Evolutionary conservation across 148 eudicot species (phyloP).

Genomic region (Beta vulgaris): DNA sequence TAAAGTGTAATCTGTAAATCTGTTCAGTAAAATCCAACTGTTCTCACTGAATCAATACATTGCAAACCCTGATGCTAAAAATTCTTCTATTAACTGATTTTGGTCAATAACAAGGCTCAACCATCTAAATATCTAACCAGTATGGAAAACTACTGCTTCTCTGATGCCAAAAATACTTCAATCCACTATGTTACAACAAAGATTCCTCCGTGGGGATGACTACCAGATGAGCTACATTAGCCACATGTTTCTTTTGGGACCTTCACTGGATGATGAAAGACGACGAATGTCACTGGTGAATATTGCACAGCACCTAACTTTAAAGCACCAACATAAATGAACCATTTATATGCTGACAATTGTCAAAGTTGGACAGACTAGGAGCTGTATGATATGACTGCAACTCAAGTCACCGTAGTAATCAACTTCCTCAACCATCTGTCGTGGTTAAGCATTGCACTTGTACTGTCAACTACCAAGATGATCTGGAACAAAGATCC

Average conservation of each 20-base stretch:
- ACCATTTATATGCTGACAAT: background rate
- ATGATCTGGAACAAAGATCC: constrained; percentile 49
- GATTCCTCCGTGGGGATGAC: constrained; percentile 1
- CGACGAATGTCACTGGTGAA: background rate
- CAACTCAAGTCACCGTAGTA: constrained; percentile 24
- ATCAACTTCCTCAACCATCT: constrained; percentile 59
- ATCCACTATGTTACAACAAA: constrained; percentile 13
- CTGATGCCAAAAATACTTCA: background rate
- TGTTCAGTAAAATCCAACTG: no score
- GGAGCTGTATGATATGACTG: background rate
- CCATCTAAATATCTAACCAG: background rate
- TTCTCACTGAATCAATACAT: no score
- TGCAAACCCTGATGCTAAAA: no score
- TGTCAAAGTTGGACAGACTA: constrained; percentile 1
- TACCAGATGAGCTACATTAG: background rate
- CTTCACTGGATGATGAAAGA: background rate
- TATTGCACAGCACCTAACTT: background rate
- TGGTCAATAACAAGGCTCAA: background rate
- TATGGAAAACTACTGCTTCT: background rate
- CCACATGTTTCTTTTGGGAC: background rate
- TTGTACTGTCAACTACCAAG: constrained; percentile 88
- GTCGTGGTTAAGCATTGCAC: constrained; percentile 84
- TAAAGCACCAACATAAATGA: constrained; percentile 6
- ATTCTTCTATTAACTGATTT: background rate
- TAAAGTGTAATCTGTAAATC: no score